phyloP scores from a whole-genome alignment of 306 rosid species.

The barrel medic (Medicago truncatula) region DNA sequence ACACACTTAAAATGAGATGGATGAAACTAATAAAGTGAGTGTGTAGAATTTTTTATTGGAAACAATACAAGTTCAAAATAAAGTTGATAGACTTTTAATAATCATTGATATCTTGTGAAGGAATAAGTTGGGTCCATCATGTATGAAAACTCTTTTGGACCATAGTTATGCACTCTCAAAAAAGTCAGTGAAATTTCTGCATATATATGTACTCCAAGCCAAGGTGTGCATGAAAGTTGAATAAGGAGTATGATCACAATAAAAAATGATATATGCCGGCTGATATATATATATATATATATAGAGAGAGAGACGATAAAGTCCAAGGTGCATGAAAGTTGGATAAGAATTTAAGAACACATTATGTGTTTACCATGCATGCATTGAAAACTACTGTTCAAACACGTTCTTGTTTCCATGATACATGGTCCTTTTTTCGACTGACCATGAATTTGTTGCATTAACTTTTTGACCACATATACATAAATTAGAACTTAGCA shows the following conservation, averaged over 20 bases:
- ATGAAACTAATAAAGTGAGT: no score
- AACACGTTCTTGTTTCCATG: slow-evolving; percentile 43
- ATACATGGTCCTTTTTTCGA: slow-evolving; percentile 38
- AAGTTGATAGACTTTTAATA: neutral
- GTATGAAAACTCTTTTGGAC: slow-evolving; percentile 1
- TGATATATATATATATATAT: neutral
- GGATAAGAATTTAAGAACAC: neutral
- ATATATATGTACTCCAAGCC: neutral
- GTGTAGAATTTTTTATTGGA: no score
- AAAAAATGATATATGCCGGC: neutral
- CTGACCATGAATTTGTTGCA: slow-evolving; percentile 39
- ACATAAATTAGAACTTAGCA: slow-evolving; percentile 27
- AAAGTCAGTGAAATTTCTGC: neutral
- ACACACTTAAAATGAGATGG: no score
- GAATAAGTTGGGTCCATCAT: neutral
- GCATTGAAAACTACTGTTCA: slow-evolving; percentile 42
- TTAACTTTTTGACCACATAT: slow-evolving; percentile 43
- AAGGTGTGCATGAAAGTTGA: no score
- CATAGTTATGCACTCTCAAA: neutral
- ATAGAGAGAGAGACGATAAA: no score
- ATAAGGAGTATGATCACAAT: neutral
- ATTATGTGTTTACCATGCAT: slow-evolving; percentile 40
- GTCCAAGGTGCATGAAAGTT: slow-evolving; percentile 38
- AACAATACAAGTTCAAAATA: neutral
- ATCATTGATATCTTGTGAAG: neutral